These are phyloP conservation scores for Picocystis sp. DNA, from an alignment of 163 green algal genomes.

Conservation along the genomic window DNA sequence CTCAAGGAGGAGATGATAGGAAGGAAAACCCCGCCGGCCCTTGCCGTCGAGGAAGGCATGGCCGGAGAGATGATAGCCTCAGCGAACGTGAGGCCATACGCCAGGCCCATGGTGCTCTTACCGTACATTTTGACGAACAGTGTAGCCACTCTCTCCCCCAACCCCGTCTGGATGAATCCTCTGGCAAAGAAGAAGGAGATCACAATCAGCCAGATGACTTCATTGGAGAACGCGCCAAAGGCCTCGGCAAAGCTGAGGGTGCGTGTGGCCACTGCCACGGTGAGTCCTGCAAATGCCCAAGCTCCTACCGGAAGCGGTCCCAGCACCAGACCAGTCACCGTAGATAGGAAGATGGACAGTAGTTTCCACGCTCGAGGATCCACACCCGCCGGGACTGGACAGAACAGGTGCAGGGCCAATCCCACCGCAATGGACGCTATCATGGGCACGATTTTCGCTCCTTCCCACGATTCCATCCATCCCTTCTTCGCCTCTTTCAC, in stretches of 20 bases:
- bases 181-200: conserved; percentile 98
- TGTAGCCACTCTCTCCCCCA: conserved; percentile 76
- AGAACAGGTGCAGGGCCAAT: conserved; percentile 55
- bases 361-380: conserved; percentile 60
- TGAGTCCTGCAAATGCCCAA: conserved; percentile 82
- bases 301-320: conserved; percentile 84
- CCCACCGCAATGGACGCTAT: conserved; percentile 49
- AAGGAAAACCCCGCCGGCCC: conserved; percentile 81
- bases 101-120: conserved; percentile 69
- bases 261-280: conserved; percentile 67
- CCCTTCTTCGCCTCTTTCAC: too few species aligned
- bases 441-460: conserved; percentile 57
- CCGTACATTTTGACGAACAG: conserved; percentile 73
- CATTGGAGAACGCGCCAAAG: conserved; percentile 74
- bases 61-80: conserved; percentile 68
- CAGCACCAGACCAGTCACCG: conserved; percentile 63
- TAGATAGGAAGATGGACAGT: conserved; percentile 89
- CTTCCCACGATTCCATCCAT: conserved; percentile 15
- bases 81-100: conserved; percentile 61
- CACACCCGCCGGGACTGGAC: conserved; percentile 63
- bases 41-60: conserved; percentile 76
- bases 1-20: conserved; percentile 81
- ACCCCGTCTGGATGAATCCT: conserved; percentile 85
- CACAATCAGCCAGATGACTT: conserved; percentile 99
- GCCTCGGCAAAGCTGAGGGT: conserved; percentile 75